Base-by-base conservation (phyloP, 2,329 filamentous ascomycete genomes). In the Penicillium sp. region DNA sequence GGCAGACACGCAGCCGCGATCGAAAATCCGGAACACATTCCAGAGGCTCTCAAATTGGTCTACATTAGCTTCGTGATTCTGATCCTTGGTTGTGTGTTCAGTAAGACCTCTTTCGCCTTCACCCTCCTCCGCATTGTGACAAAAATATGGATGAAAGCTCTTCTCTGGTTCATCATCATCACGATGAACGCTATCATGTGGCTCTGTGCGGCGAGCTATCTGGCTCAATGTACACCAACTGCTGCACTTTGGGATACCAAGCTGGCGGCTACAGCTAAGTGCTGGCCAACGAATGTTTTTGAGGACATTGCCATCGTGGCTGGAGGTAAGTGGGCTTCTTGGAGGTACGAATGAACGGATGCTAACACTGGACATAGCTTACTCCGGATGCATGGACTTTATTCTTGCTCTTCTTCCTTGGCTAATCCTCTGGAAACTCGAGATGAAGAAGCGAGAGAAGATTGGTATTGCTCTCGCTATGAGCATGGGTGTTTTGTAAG, bases 401-500 rank as follows among this genome's bases (percentile, higher is more conserved):
- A 59, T 75, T 8, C 64, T 78, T 0, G 72, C 75, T 2, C 45
- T 69, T 0, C 58, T 77, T 10, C 75, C 76, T 0, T 78, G 75
- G 75, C 58, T 65, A 2, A 69, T 76, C 56, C 65, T 76, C 7
- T 66, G 66, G 60, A 64, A 68, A 10, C 53, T 77, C 3, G 67
- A 74, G 26, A 76, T 77, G 66, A 69, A 61, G 26, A 69, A 63
- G 31, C 73, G 71, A 29, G 75, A 77, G 44, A 77, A 75, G 54
- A 49, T 74, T 8, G 71, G 72, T 19, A 68, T 78, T 19, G 71
- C 69, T 3, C 49, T 72, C 13, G 73, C 72, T 6, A 74, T 77
- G 67, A 75, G 74, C 33, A 67, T 78, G 33, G 75, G 71, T 14
- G 52, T 72, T 8, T 68, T 74, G 66, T 69, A 49, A 58, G 63